These are phyloP conservation scores for Pilobolus umbonatus DNA, from an alignment of 192 early-diverging fungal genomes.

Conservation along the genomic window DNA sequence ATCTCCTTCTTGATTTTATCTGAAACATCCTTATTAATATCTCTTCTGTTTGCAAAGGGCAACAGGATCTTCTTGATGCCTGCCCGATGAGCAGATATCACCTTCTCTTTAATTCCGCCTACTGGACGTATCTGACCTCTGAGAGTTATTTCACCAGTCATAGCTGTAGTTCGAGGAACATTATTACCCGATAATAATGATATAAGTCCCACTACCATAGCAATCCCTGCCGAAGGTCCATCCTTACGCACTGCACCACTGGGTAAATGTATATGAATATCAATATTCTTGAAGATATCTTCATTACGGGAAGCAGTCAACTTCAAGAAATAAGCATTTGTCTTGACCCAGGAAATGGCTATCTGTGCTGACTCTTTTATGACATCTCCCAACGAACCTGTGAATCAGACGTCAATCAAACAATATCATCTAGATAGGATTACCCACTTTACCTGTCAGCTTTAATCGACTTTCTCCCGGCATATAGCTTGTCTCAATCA, in stretches of 20 bases:
- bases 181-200: slow-evolving; percentile 59
- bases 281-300: slow-evolving; percentile 28
- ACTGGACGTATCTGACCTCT: slow-evolving; percentile 76
- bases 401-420: neutral
- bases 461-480: slow-evolving; percentile 62
- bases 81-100: slow-evolving; percentile 73
- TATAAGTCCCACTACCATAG: slow-evolving; percentile 64
- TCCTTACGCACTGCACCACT: slow-evolving; percentile 79
- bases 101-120: slow-evolving; percentile 86
- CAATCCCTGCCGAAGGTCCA: slow-evolving; percentile 59
- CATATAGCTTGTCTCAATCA: slow-evolving; percentile 75
- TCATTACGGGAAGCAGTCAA: slow-evolving; percentile 44
- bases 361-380: slow-evolving; percentile 81
- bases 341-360: slow-evolving; percentile 68
- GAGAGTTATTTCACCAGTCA: slow-evolving; percentile 87
- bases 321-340: slow-evolving; percentile 56
- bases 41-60: slow-evolving; percentile 63
- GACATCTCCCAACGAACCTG: slow-evolving; percentile 73
- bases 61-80: slow-evolving; percentile 66
- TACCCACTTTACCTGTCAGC: slow-evolving; percentile 56
- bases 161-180: slow-evolving; percentile 56
- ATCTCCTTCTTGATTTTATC: slow-evolving; percentile 56
- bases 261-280: slow-evolving; percentile 84
- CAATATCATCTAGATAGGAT: neutral
- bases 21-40: slow-evolving; percentile 67